A percentile compares a stretch with the other conserved stretches of the same genome.
Evolutionary conservation across 164 flowering plant genomes (phyloP).

Genomic region (Aristolochia contorta): DNA sequence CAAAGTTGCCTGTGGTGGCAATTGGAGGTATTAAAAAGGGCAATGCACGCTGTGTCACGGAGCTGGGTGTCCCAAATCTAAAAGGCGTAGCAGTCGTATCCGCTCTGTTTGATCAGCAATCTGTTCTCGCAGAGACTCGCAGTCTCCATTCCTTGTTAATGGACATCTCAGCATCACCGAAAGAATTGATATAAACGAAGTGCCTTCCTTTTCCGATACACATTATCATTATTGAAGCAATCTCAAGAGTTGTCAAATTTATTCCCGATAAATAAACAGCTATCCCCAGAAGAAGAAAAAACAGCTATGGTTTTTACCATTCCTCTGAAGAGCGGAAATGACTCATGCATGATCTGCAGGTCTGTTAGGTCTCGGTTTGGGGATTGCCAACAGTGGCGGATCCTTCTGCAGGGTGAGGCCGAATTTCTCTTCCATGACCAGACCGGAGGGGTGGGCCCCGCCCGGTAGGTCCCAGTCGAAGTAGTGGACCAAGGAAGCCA

Average conservation of each 20-base stretch:
- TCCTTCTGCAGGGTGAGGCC: constrained; percentile 20
- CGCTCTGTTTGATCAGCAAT: constrained; percentile 71
- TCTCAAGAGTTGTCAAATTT: too few relatives aligned
- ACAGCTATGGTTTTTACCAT: too few relatives aligned
- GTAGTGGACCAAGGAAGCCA: constrained; percentile 16
- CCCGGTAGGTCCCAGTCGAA: constrained; percentile 14
- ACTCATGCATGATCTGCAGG: too few relatives aligned
- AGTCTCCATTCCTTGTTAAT: constrained; percentile 33
- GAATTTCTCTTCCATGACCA: constrained; percentile 24
- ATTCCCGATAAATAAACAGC: too few relatives aligned
- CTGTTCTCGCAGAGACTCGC: constrained; percentile 40
- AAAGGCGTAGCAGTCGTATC: constrained; percentile 92
- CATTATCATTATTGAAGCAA: too few relatives aligned
- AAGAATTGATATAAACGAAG: too few relatives aligned
- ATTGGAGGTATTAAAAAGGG: constrained; percentile 78
- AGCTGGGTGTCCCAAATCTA: constrained; percentile 40
- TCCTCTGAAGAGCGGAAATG: too few relatives aligned
- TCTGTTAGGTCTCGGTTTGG: constrained; percentile 1
- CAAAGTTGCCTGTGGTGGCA: constrained; percentile 87
- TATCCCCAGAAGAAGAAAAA: too few relatives aligned
- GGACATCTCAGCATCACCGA: background rate
- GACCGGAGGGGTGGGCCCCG: constrained; percentile 8
- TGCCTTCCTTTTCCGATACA: too few relatives aligned
- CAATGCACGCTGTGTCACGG: constrained; percentile 62
- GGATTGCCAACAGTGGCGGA: constrained; percentile 10